phyloP scores from a whole-genome alignment of 176 grass and related monocot genomes.

The Bonia amplexicaulis region DNA sequence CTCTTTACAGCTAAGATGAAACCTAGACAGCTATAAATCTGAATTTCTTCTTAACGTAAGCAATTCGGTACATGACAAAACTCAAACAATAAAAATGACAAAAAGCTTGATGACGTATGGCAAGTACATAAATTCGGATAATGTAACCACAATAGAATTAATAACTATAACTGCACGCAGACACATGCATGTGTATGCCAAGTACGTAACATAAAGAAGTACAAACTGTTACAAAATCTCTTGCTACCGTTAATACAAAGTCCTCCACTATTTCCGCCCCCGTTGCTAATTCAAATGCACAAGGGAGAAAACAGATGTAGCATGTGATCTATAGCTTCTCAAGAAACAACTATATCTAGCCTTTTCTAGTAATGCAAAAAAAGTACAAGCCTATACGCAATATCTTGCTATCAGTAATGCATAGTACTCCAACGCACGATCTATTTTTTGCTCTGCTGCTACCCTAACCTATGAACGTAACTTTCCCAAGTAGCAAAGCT shows the following conservation, averaged over 20 bases:
- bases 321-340: neutral
- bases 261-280: neutral
- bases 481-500: neutral
- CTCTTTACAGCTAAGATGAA: neutral
- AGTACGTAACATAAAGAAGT: neutral
- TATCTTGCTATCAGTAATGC: neutral
- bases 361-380: conserved; percentile 3
- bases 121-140: neutral
- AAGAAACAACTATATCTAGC: neutral
- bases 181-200: conserved; percentile 15
- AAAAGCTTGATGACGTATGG: neutral
- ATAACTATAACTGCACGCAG: conserved; percentile 1
- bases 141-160: neutral
- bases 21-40: neutral
- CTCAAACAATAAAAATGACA: neutral
- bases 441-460: neutral
- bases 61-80: conserved; percentile 7
- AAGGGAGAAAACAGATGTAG: too few relatives aligned
- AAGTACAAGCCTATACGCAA: neutral
- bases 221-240: neutral
- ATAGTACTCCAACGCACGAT: neutral
- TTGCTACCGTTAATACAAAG: neutral
- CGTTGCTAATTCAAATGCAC: too few relatives aligned
- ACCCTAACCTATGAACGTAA: neutral
- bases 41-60: neutral